Conservation (phyloP, 441 rosid genomes). For the Brassica balearica region DNA sequence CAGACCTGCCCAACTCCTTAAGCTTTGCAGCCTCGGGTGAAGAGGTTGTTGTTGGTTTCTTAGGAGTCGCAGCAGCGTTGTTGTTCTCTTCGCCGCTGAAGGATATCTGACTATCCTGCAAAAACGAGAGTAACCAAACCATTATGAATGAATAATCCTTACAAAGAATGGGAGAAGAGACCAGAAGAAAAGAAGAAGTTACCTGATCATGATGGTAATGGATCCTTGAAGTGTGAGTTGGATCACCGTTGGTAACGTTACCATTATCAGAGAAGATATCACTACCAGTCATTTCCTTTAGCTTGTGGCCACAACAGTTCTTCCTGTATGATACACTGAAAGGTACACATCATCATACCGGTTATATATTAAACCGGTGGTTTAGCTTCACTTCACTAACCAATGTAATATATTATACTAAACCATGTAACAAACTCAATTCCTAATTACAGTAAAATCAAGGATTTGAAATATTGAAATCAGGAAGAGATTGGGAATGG, state of each 20-base stretch:
- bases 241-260: conserved; percentile 38
- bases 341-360: not conserved
- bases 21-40: conserved; percentile 61
- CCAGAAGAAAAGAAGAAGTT: not conserved
- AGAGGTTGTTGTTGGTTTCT: conserved; percentile 50
- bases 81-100: conserved; percentile 57
- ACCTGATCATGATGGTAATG: conserved; percentile 61
- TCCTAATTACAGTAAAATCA: not conserved
- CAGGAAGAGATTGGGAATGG: conserved; percentile 13
- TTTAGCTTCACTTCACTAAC: too few species aligned
- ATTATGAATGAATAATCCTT: not conserved
- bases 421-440: too few species aligned
- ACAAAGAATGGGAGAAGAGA: not conserved
- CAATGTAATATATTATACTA: too few species aligned
- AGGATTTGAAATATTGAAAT: not conserved
- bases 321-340: conserved; percentile 49
- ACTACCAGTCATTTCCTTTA: conserved; percentile 71
- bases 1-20: conserved; percentile 64
- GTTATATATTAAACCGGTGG: too few species aligned
- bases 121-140: conserved; percentile 22
- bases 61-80: conserved; percentile 47
- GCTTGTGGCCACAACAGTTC: conserved; percentile 65
- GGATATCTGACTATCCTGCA: conserved; percentile 72
- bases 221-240: conserved; percentile 50
- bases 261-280: conserved; percentile 60